phyloP scores from a whole-genome alignment of 202 grass and related monocot species.

The Carex arenaria region DNA sequence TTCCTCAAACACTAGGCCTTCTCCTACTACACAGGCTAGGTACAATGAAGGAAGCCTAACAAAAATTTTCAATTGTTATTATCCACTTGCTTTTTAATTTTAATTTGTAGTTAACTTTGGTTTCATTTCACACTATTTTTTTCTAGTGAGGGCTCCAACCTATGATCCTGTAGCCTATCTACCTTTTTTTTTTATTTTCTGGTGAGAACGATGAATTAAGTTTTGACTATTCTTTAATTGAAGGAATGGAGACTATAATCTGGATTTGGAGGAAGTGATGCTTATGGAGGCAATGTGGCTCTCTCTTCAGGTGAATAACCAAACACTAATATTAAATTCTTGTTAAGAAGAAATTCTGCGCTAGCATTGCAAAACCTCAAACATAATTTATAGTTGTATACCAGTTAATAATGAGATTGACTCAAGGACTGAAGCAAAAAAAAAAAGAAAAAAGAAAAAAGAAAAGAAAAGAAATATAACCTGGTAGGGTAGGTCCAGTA shows the following conservation, averaged over 20 bases:
- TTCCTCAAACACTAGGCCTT: slow-evolving; percentile 4
- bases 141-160: not conserved
- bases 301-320: slow-evolving; percentile 58
- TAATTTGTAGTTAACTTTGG: not conserved
- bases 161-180: not conserved
- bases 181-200: not conserved
- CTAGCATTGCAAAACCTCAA: not conserved
- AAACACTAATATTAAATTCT: not conserved
- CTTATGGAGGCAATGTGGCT: slow-evolving; percentile 97
- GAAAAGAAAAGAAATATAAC: not conserved
- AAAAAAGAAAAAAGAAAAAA: not conserved
- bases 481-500: not conserved
- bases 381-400: not conserved
- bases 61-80: not conserved
- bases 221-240: slow-evolving; percentile 14
- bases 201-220: not conserved
- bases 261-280: slow-evolving; percentile 96
- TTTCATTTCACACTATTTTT: not conserved
- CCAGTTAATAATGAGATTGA: not conserved
- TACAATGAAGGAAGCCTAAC: not conserved
- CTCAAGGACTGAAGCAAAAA: not conserved
- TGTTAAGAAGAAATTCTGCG: not conserved
- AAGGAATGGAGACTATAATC: slow-evolving; percentile 70
- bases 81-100: not conserved
- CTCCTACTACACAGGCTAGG: slow-evolving; percentile 12